Evolutionary conservation across 352 stramenopile species (phyloP).

Genomic region (Peronospora tabacina): DNA sequence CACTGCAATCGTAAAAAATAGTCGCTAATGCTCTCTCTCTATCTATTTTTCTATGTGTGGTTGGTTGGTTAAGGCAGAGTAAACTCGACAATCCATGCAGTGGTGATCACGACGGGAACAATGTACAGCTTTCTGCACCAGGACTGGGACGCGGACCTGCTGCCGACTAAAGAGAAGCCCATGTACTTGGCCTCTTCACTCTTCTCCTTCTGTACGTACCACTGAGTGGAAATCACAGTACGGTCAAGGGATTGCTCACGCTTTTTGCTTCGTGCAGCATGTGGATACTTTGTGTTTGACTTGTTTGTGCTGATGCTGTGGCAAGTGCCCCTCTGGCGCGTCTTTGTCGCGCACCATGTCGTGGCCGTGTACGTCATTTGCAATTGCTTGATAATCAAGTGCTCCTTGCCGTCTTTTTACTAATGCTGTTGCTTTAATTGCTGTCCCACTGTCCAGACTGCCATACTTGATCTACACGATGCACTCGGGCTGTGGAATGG

Average conservation of each 20-base stretch:
- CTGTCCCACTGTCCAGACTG: constrained; percentile 27
- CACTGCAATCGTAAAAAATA: no score
- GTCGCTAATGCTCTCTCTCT: neutral
- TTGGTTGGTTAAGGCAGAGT: constrained; percentile 39
- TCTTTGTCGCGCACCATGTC: constrained; percentile 77
- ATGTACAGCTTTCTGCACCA: constrained; percentile 52
- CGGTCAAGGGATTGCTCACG: neutral
- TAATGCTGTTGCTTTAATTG: constrained; percentile 1
- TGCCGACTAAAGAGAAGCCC: constrained; percentile 47
- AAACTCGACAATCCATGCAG: constrained; percentile 72
- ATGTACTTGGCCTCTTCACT: constrained; percentile 41
- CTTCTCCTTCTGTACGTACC: constrained; percentile 68
- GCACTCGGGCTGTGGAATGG: constrained; percentile 57
- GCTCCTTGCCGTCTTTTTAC: neutral
- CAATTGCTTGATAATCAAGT: neutral
- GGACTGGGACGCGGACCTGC: constrained; percentile 53
- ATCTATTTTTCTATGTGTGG: no score
- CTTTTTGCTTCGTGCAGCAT: constrained; percentile 33
- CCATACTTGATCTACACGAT: constrained; percentile 83
- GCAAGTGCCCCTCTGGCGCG: constrained; percentile 64
- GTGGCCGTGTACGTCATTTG: constrained; percentile 55
- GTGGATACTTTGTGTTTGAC: constrained; percentile 80
- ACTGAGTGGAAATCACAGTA: no score
- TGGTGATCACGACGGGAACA: constrained; percentile 57
- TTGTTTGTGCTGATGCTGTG: constrained; percentile 62